Conservation (phyloP, 495 filamentous ascomycete species). For the Darksidea phi region DNA sequence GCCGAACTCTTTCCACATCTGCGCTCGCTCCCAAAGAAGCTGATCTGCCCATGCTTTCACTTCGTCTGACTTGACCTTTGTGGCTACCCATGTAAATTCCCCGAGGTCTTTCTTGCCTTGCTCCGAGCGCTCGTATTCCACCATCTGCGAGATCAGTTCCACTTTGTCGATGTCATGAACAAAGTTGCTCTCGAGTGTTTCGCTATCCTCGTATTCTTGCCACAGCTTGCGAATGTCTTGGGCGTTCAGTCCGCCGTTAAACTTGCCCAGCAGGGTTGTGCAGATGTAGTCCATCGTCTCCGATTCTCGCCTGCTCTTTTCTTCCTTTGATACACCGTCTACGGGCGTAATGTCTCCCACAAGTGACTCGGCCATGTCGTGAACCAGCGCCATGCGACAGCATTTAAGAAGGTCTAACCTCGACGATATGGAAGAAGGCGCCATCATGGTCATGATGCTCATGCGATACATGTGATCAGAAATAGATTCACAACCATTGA, state of each 20-base stretch:
- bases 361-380: constrained; percentile 95
- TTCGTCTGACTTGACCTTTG: constrained; percentile 70
- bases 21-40: constrained; percentile 71
- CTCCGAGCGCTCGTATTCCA: constrained; percentile 84
- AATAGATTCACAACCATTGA: constrained; percentile 76
- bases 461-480: constrained; percentile 99
- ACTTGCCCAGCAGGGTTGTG: constrained; percentile 65
- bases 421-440: constrained; percentile 69
- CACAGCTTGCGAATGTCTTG: constrained; percentile 72
- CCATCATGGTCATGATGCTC: constrained; percentile 92
- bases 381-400: constrained; percentile 88
- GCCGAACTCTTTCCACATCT: constrained; percentile 59
- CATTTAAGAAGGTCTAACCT: constrained; percentile 75
- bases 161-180: constrained; percentile 98
- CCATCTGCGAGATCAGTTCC: constrained; percentile 89
- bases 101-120: constrained; percentile 67
- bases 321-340: constrained; percentile 65
- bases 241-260: constrained; percentile 65
- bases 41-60: constrained; percentile 75
- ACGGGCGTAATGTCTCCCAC: constrained; percentile 96
- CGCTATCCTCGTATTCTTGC: constrained; percentile 87
- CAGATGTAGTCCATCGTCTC: constrained; percentile 89
- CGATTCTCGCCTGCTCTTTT: constrained; percentile 84
- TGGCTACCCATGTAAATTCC: constrained; percentile 78
- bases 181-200: constrained; percentile 79